These are phyloP conservation scores for Blastobotrys aristatus DNA, from an alignment of 1,139 yeast genomes.

Conservation along the genomic window DNA sequence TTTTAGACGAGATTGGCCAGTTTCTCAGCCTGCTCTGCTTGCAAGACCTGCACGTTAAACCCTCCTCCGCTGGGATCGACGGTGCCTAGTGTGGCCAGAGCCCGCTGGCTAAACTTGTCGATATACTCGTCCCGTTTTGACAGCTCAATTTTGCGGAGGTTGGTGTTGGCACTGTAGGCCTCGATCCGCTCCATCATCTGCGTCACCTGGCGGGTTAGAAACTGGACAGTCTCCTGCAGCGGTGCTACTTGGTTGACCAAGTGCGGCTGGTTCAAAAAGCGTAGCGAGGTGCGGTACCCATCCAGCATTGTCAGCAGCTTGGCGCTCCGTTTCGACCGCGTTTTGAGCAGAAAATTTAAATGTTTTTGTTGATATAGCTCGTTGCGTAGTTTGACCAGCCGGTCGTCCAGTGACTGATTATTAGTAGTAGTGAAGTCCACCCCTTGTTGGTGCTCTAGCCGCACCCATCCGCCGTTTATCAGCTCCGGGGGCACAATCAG, in stretches of 20 bases:
- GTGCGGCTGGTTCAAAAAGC: conserved; percentile 27
- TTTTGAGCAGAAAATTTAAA: conserved; percentile 41
- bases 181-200: conserved; percentile 17
- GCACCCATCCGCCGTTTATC: conserved; percentile 59
- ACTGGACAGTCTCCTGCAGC: conserved; percentile 49
- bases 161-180: not conserved
- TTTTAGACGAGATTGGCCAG: not conserved
- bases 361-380: conserved; percentile 45
- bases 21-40: not conserved
- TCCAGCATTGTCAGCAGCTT: conserved; percentile 38
- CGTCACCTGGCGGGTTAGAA: conserved; percentile 37
- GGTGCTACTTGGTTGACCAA: conserved; percentile 44
- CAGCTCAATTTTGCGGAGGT: not conserved
- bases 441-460: conserved; percentile 63
- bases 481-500: conserved; percentile 67
- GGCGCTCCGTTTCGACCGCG: conserved; percentile 35
- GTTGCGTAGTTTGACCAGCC: conserved; percentile 39
- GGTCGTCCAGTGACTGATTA: conserved; percentile 36
- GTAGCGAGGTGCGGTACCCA: conserved; percentile 37
- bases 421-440: conserved; percentile 36
- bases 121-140: conserved; percentile 21
- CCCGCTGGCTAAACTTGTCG: conserved; percentile 19
- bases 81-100: conserved; percentile 12
- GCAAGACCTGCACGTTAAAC: not conserved
- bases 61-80: not conserved